phyloP scores from a whole-genome alignment of 306 rosid species.

The Adenanthera pavonina region DNA sequence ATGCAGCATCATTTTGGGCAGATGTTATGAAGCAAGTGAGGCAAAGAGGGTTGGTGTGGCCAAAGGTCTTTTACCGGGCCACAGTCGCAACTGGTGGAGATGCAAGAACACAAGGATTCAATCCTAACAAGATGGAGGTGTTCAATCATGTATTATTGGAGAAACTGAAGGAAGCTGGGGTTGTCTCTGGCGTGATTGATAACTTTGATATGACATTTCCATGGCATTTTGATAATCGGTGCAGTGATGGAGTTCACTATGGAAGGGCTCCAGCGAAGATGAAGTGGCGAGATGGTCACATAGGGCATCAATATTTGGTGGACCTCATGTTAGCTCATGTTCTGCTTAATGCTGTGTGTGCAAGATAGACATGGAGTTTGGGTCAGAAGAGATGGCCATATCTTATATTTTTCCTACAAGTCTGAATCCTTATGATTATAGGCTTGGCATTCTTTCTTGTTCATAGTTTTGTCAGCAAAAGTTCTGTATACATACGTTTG shows the following conservation, averaged over 20 bases:
- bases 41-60: conserved; percentile 65
- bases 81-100: conserved; percentile 88
- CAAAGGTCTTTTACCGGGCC: conserved; percentile 72
- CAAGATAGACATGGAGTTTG: conserved; percentile 40
- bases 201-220: conserved; percentile 90
- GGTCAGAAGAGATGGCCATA: conserved; percentile 2
- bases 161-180: conserved; percentile 66
- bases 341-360: conserved; percentile 74
- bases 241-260: conserved; percentile 90
- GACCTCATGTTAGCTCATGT: conserved; percentile 92
- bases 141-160: conserved; percentile 72
- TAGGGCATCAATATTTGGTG: conserved; percentile 91
- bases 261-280: conserved; percentile 78
- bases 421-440: conserved; percentile 7
- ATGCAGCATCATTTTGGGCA: conserved; percentile 85
- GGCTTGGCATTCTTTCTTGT: conserved; percentile 57
- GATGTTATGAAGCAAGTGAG: conserved; percentile 58
- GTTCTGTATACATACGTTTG: conserved; percentile 32
- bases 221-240: conserved; percentile 88
- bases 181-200: conserved; percentile 75
- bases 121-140: conserved; percentile 90
- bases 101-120: conserved; percentile 75
- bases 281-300: conserved; percentile 84
- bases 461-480: conserved; percentile 41
- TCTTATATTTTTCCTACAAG: not conserved